Conservation (phyloP, 768 basidiomycete species). For the Rhodocollybia butyracea region DNA sequence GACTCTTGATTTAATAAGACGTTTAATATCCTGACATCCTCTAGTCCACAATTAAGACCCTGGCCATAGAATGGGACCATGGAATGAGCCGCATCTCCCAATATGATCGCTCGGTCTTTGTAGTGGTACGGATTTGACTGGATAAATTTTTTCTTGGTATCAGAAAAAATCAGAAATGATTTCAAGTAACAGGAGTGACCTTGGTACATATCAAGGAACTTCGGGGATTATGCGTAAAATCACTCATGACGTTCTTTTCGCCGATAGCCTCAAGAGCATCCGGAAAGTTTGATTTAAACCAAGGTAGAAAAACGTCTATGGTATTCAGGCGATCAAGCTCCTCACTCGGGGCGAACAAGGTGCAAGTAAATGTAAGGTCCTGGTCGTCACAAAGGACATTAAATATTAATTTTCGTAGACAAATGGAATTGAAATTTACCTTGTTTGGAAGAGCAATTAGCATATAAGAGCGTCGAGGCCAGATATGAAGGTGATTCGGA, state of each 20-base stretch:
- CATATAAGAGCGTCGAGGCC: conserved; percentile 99
- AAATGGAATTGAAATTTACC: conserved; percentile 37
- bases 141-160: conserved; percentile 8
- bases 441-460: conserved; percentile 97
- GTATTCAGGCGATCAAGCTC: conserved; percentile 68
- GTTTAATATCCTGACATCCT: conserved; percentile 91
- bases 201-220: conserved; percentile 90
- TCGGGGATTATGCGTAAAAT: conserved; percentile 82
- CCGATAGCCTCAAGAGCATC: conserved; percentile 88
- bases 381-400: conserved; percentile 30
- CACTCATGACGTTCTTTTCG: conserved; percentile 68
- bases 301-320: conserved; percentile 54
- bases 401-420: no score
- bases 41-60: conserved; percentile 95
- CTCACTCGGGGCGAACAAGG: conserved; percentile 83
- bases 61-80: conserved; percentile 99
- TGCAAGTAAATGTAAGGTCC: conserved; percentile 98
- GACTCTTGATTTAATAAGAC: conserved; percentile 69
- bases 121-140: conserved; percentile 90
- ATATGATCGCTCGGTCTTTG: conserved; percentile 78
- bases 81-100: conserved; percentile 95
- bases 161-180: conserved; percentile 9
- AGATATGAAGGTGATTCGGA: conserved; percentile 96
- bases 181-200: conserved; percentile 41
- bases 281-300: conserved; percentile 85